Conservation (phyloP, 179 eudicot genomes). For the Corrigiola litoralis region DNA sequence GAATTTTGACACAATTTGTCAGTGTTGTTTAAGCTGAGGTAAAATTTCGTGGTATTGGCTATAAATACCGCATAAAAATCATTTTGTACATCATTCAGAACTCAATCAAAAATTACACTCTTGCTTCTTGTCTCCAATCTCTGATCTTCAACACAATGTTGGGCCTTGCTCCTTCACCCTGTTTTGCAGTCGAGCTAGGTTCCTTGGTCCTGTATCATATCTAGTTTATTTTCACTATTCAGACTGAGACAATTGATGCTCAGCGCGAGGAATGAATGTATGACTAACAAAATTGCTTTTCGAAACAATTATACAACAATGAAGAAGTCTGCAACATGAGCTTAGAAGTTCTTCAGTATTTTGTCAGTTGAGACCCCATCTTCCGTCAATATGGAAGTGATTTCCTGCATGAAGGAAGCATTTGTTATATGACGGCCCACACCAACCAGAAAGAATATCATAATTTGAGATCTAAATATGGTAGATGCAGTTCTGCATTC, state of each 20-base stretch:
- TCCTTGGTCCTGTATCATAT: background rate
- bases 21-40: too few relatives aligned
- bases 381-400: constrained; percentile 63
- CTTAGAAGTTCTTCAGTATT: constrained; percentile 78
- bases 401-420: constrained; percentile 60
- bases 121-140: too few relatives aligned
- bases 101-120: too few relatives aligned
- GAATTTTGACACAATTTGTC: too few relatives aligned
- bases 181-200: too few relatives aligned
- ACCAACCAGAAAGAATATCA: background rate
- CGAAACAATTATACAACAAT: constrained; percentile 23
- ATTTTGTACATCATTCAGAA: too few relatives aligned
- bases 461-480: background rate
- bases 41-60: too few relatives aligned
- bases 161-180: too few relatives aligned
- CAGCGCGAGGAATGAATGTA: constrained; percentile 24
- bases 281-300: constrained; percentile 22
- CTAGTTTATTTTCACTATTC: constrained; percentile 25
- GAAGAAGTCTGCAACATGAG: background rate
- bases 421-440: background rate
- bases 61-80: too few relatives aligned
- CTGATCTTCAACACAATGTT: too few relatives aligned
- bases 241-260: constrained; percentile 23
- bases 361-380: constrained; percentile 70
- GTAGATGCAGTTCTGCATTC: background rate